Conservation (phyloP, 495 filamentous ascomycete species). For the Daldinia bambusicola region DNA sequence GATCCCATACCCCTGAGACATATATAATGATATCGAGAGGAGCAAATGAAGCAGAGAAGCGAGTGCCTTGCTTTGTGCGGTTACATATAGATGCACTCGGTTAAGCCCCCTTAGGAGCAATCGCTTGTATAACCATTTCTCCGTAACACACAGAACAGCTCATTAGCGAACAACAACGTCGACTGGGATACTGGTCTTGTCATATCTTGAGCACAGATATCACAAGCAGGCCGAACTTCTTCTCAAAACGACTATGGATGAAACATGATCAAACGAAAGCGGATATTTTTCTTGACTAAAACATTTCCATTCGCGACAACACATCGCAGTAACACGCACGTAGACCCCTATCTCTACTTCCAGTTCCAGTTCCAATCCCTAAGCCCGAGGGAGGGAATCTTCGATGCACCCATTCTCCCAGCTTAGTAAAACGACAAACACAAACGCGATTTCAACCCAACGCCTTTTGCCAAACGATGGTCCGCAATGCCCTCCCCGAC, state of each 20-base stretch:
- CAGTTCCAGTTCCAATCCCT: not conserved
- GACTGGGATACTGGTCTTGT: not conserved
- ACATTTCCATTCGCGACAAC: not conserved
- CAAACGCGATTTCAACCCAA: constrained; percentile 21
- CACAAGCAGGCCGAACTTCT: not conserved
- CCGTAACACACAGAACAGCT: not conserved
- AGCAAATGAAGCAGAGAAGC: not conserved
- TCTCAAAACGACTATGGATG: not conserved
- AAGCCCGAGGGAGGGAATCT: not conserved
- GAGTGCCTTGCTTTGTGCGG: not conserved
- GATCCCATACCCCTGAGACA: not conserved
- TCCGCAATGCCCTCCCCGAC: constrained; percentile 9
- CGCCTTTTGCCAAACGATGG: constrained; percentile 13
- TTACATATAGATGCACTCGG: constrained; percentile 2
- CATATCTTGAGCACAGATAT: not conserved
- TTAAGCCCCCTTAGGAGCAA: not conserved
- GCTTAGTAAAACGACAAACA: constrained; percentile 8
- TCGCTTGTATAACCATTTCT: constrained; percentile 1
- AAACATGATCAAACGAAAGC: not conserved
- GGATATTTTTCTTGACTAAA: constrained; percentile 5
- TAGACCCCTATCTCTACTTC: not conserved
- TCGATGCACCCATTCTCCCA: not conserved
- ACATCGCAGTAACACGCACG: constrained; percentile 1
- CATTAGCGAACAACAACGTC: not conserved
- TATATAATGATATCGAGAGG: not conserved